phyloP scores from a whole-genome alignment of 2,329 filamentous ascomycete genomes.

The Pyricularia pennisetigena region DNA sequence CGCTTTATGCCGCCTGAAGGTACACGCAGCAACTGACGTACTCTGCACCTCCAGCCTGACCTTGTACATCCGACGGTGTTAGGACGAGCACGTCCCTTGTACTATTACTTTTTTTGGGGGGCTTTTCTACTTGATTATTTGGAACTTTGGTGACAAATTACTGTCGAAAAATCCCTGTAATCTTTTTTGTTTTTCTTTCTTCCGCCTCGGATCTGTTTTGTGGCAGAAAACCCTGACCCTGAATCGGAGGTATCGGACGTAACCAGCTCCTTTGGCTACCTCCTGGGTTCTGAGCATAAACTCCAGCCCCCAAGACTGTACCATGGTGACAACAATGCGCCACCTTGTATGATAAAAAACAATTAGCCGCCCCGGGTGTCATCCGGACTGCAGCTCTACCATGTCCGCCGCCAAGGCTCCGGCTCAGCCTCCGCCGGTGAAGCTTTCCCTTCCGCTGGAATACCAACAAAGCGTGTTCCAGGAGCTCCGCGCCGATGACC shows the following conservation, averaged over 20 bases:
- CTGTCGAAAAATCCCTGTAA: not conserved
- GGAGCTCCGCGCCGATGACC: conserved; percentile 82
- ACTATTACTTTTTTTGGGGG: not conserved
- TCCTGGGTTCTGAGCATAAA: no score
- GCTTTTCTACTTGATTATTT: not conserved
- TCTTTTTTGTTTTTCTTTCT: not conserved
- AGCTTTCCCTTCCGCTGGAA: conserved; percentile 72
- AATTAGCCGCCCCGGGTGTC: not conserved
- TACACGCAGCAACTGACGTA: not conserved
- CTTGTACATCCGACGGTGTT: no score
- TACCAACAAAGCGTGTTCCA: conserved; percentile 96
- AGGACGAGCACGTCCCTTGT: not conserved
- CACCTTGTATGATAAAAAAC: not conserved
- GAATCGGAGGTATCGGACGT: no score
- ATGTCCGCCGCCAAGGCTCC: conserved; percentile 10
- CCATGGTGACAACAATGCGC: not conserved
- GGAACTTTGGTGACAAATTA: not conserved
- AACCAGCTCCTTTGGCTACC: no score
- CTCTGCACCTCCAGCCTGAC: not conserved
- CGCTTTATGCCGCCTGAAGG: not conserved
- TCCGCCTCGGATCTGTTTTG: not conserved
- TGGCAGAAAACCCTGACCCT: not conserved
- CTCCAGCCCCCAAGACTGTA: no score
- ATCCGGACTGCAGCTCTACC: not conserved
- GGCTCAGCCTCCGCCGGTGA: conserved; percentile 43